Evolutionary conservation across 2,329 filamentous ascomycete genomes (phyloP).

Genomic region (Aquanectria penicillioides): DNA sequence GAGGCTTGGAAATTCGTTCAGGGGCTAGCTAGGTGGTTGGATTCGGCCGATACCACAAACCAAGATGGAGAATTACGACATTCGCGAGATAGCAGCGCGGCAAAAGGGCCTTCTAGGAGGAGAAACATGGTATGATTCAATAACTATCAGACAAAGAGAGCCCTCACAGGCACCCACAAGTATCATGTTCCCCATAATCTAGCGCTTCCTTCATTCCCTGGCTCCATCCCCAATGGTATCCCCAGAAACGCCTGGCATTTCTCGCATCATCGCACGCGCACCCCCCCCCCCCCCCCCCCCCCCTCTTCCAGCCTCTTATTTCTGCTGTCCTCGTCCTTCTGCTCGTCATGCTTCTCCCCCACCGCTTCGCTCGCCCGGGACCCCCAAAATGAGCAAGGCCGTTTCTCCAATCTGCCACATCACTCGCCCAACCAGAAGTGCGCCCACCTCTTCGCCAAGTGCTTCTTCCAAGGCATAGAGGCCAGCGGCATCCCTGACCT

Average conservation of each 20-base stretch:
- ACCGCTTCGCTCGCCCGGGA: neutral
- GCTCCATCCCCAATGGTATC: slow-evolving; percentile 16
- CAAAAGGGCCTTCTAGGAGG: neutral
- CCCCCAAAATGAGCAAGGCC: neutral
- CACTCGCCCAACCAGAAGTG: neutral
- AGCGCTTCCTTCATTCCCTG: slow-evolving; percentile 14
- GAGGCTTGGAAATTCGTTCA: neutral
- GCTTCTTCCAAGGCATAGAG: neutral
- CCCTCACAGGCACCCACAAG: slow-evolving; percentile 7
- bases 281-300: slow-evolving; percentile 2
- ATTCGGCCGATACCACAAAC: too few relatives aligned
- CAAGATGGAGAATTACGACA: too few relatives aligned
- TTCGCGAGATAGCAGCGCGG: neutral
- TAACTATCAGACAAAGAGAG: slow-evolving; percentile 10
- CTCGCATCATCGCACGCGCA: slow-evolving; percentile 15
- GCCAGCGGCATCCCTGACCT: slow-evolving; percentile 5
- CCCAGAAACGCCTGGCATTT: slow-evolving; percentile 19
- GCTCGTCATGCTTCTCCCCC: neutral
- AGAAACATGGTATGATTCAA: slow-evolving; percentile 8
- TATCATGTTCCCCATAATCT: slow-evolving; percentile 19
- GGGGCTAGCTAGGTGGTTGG: too few relatives aligned
- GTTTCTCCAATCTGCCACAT: slow-evolving; percentile 16
- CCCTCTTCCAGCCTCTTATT: neutral
- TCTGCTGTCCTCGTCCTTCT: neutral
- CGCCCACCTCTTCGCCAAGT: slow-evolving; percentile 8